These are phyloP conservation scores for Macadamia integrifolia DNA, from an alignment of 164 flowering plant genomes.

Conservation along the genomic window DNA sequence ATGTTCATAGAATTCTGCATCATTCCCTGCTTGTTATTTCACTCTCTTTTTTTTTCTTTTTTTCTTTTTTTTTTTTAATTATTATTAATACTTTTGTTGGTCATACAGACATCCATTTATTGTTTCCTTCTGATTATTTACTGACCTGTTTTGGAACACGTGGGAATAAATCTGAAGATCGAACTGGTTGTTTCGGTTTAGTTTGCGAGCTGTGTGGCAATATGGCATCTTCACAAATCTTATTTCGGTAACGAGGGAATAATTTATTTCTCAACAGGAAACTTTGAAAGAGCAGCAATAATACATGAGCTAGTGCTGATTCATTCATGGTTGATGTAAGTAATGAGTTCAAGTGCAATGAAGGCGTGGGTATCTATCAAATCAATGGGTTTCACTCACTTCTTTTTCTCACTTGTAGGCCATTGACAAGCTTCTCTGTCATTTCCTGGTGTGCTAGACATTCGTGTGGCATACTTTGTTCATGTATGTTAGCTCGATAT, in stretches of 20 bases:
- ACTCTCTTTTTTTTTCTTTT: too few relatives aligned
- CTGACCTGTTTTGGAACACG: conserved; percentile 31
- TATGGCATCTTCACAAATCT: conserved; percentile 71
- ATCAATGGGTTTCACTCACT: not conserved
- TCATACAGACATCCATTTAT: not conserved
- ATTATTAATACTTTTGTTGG: not conserved
- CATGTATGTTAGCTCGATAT: conserved; percentile 39
- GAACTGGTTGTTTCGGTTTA: conserved; percentile 65
- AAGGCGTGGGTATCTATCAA: too few relatives aligned
- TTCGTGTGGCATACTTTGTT: conserved; percentile 7
- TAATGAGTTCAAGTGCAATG: not conserved
- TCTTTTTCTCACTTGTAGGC: conserved; percentile 31
- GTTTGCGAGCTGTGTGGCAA: conserved; percentile 66
- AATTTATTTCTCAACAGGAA: not conserved
- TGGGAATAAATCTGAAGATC: conserved; percentile 87
- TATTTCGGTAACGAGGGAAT: conserved; percentile 40
- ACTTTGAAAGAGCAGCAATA: not conserved
- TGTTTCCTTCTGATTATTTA: conserved; percentile 3
- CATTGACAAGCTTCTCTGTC: conserved; percentile 79
- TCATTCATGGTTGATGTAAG: not conserved
- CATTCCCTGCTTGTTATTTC: too few relatives aligned
- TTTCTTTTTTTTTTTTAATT: too few relatives aligned
- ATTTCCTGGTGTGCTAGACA: conserved; percentile 65
- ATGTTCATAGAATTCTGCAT: too few relatives aligned
- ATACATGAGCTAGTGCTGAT: not conserved